A percentile compares a stretch with the other conserved stretches of the same genome.
Evolutionary conservation across 768 basidiomycete species (phyloP).

Genomic region (Leccinum rimulosum): DNA sequence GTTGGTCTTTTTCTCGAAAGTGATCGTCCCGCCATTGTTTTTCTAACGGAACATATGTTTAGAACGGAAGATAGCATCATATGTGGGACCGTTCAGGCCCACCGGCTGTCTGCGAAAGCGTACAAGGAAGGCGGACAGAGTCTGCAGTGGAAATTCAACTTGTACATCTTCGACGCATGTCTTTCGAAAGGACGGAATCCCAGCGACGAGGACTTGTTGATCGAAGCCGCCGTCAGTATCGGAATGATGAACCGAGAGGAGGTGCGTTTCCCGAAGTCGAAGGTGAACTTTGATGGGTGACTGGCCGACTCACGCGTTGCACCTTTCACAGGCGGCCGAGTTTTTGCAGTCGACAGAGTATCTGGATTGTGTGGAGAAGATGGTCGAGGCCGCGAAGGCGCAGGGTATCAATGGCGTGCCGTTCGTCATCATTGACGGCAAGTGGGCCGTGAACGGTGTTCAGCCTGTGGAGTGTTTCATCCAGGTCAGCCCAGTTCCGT

Average conservation of each 20-base stretch:
- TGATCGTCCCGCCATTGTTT: background rate
- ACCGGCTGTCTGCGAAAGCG: slow-evolving; percentile 44
- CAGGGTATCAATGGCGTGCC: slow-evolving; percentile 49
- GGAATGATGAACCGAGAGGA: slow-evolving; percentile 37
- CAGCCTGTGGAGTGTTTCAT: slow-evolving; percentile 41
- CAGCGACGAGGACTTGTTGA: slow-evolving; percentile 34
- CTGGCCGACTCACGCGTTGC: background rate
- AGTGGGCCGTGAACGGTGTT: slow-evolving; percentile 44
- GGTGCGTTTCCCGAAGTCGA: slow-evolving; percentile 20
- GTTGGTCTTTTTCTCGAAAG: slow-evolving; percentile 15
- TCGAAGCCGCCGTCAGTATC: slow-evolving; percentile 32
- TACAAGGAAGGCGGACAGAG: slow-evolving; percentile 36
- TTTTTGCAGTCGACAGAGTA: slow-evolving; percentile 41
- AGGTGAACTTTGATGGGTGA: background rate
- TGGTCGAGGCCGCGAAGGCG: slow-evolving; percentile 37
- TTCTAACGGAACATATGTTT: background rate
- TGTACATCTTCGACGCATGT: slow-evolving; percentile 38
- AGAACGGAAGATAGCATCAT: slow-evolving; percentile 39
- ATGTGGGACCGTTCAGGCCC: slow-evolving; percentile 38
- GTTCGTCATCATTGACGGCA: slow-evolving; percentile 45
- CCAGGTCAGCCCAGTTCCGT: slow-evolving; percentile 25
- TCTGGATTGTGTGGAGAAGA: slow-evolving; percentile 37
- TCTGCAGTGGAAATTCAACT: slow-evolving; percentile 37
- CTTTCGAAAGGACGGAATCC: slow-evolving; percentile 37
- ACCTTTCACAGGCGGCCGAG: slow-evolving; percentile 30